Percentiles rank a stretch among this genome's conserved stretches.
Evolutionary conservation across 139 green algal genomes (phyloP).

Genomic region (Gonium pectorale): DNA sequence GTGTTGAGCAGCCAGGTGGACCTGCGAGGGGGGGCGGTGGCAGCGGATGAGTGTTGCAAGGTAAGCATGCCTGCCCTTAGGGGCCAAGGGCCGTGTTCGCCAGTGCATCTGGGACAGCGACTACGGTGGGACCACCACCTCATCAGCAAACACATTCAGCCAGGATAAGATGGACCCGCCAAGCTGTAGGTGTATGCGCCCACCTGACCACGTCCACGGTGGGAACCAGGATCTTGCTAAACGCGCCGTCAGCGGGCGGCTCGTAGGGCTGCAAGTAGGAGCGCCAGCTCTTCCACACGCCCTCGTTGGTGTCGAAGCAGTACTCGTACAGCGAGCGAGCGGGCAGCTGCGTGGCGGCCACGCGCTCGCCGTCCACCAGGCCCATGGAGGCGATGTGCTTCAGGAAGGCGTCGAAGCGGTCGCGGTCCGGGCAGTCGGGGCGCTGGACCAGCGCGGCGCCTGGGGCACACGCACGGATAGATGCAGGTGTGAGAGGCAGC

Average conservation of each 20-base stretch:
- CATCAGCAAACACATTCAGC: too few relatives aligned
- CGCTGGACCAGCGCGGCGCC: conserved; percentile 55
- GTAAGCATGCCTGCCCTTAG: too few relatives aligned
- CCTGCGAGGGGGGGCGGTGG: conserved; percentile 48
- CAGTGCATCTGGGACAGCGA: too few relatives aligned
- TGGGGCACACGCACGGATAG: too few relatives aligned
- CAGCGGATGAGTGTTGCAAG: too few relatives aligned
- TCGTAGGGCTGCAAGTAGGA: conserved; percentile 73
- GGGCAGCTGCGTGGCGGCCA: conserved; percentile 75
- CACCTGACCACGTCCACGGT: conserved; percentile 85
- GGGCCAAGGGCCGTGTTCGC: too few relatives aligned
- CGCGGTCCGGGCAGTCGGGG: conserved; percentile 67
- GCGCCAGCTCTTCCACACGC: conserved; percentile 81
- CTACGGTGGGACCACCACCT: too few relatives aligned
- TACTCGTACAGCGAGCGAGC: conserved; percentile 87
- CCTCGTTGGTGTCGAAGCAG: conserved; percentile 76
- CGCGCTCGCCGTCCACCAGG: conserved; percentile 72
- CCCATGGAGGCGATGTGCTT: conserved; percentile 74
- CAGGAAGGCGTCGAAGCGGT: conserved; percentile 82
- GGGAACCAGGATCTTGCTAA: conserved; percentile 88
- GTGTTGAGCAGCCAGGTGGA: conserved; percentile 75
- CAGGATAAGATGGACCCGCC: too few relatives aligned
- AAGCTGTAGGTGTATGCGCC: too few relatives aligned
- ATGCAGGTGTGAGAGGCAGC: too few relatives aligned
- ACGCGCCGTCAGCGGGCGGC: conserved; percentile 72